Evolutionary conservation across 2,329 filamentous ascomycete genomes (phyloP).

Genomic region (Claviceps sp.): DNA sequence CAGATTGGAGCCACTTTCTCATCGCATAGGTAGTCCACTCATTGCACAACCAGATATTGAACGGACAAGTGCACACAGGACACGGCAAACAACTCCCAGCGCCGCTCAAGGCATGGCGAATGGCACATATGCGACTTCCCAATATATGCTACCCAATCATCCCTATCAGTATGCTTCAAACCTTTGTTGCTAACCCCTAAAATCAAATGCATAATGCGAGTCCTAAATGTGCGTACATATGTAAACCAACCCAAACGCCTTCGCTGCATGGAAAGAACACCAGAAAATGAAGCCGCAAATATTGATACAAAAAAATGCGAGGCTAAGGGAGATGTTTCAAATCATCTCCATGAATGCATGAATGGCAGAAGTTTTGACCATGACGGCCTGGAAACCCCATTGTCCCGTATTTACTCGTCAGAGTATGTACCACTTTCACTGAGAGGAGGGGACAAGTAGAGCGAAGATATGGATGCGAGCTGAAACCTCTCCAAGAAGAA

Average conservation of each 20-base stretch:
- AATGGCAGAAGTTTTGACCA: no score
- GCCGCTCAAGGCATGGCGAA: not conserved
- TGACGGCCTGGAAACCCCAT: no score
- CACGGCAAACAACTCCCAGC: not conserved
- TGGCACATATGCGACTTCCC: not conserved
- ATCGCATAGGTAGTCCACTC: no score
- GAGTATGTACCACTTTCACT: no score
- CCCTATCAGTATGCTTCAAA: not conserved
- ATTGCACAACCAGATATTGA: no score
- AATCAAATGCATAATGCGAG: no score
- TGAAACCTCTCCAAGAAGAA: no score
- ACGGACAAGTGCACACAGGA: not conserved
- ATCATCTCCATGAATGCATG: constrained; percentile 5
- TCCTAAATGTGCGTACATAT: not conserved
- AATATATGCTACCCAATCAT: not conserved
- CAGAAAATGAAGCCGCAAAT: constrained; percentile 5
- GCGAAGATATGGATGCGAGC: no score
- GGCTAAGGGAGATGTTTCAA: constrained; percentile 3
- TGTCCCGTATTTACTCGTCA: no score
- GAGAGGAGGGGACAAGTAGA: no score
- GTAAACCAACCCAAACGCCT: constrained; percentile 19
- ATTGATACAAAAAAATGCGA: not conserved
- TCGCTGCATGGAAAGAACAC: constrained; percentile 14
- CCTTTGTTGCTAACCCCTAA: no score
- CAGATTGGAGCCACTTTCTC: no score